Conservation (phyloP, 1,139 yeast species). For the Scheffersomyces cryptocercus region DNA sequence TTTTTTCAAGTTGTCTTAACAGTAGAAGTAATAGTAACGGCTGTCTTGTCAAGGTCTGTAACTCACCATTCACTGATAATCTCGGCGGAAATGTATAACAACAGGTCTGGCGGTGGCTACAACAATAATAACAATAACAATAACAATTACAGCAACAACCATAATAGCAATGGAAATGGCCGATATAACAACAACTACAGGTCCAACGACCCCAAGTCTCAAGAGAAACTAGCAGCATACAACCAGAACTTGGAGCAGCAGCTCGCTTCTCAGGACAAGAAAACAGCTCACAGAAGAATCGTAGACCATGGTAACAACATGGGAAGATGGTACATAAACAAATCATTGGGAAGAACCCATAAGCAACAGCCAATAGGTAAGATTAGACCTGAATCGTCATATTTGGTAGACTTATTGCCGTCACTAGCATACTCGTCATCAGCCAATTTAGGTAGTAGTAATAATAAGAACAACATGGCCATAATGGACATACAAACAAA, state of each 20-base stretch:
- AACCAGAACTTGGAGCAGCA: constrained; percentile 46
- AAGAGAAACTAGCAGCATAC: constrained; percentile 15
- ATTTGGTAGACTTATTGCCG: constrained; percentile 71
- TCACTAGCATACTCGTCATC: constrained; percentile 57
- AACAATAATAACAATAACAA: background rate
- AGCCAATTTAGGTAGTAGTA: constrained; percentile 17
- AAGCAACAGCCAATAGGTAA: constrained; percentile 51
- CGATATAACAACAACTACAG: constrained; percentile 6
- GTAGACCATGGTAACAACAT: constrained; percentile 87
- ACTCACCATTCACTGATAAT: too few species aligned
- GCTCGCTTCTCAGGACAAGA: constrained; percentile 46
- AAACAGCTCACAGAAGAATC: constrained; percentile 72
- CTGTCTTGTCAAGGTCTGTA: too few species aligned
- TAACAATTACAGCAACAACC: constrained; percentile 2
- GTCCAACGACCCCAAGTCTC: constrained; percentile 3
- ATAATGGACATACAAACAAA: constrained; percentile 69
- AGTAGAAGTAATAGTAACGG: too few species aligned
- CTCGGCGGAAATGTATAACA: background rate
- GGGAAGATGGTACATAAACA: constrained; percentile 68
- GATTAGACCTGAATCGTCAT: constrained; percentile 77
- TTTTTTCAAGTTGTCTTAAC: too few species aligned
- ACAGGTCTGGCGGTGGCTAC: background rate
- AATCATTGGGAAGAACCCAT: constrained; percentile 52
- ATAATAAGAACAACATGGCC: constrained; percentile 42
- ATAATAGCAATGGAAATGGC: constrained; percentile 3